Evolutionary conservation across 441 rosid genomes (phyloP).

Genomic region (Bruguiera hainesii): DNA sequence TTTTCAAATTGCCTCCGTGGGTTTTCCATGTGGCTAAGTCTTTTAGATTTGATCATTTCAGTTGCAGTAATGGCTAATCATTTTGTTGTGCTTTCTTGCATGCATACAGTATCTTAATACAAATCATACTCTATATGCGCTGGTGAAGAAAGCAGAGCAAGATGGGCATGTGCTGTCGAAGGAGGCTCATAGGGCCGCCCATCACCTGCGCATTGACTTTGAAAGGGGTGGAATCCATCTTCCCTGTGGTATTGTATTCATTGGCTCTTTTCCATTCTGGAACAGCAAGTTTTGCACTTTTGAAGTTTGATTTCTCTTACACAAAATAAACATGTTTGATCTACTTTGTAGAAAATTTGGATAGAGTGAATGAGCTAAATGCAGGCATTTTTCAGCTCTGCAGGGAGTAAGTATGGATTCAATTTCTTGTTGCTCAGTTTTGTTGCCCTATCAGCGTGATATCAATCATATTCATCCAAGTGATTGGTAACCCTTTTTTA

Average conservation of each 20-base stretch:
- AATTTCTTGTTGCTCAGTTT: neutral
- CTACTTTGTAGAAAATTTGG: slow-evolving; percentile 65
- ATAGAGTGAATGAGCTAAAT: slow-evolving; percentile 71
- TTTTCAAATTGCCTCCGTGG: slow-evolving; percentile 15
- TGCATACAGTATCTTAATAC: slow-evolving; percentile 72
- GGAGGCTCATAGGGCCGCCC: slow-evolving; percentile 88
- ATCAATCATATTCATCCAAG: neutral
- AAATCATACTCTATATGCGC: slow-evolving; percentile 69
- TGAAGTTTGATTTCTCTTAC: neutral
- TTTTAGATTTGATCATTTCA: neutral
- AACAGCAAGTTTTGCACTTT: slow-evolving; percentile 14
- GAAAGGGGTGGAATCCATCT: slow-evolving; percentile 99
- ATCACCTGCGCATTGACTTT: slow-evolving; percentile 66
- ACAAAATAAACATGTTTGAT: slow-evolving; percentile 20
- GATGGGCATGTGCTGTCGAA: slow-evolving; percentile 57
- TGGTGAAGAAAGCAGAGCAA: slow-evolving; percentile 80
- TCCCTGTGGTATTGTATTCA: slow-evolving; percentile 35
- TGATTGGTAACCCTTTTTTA: slow-evolving; percentile 12
- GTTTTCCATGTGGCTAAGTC: slow-evolving; percentile 9
- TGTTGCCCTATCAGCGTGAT: neutral
- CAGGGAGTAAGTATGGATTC: slow-evolving; percentile 56
- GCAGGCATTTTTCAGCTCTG: slow-evolving; percentile 57
- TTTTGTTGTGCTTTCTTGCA: slow-evolving; percentile 14
- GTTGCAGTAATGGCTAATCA: slow-evolving; percentile 5
- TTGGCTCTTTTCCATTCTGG: slow-evolving; percentile 16